Evolutionary conservation across 331 rosid species (phyloP), one percentile per base, ranked within the genome.

Genomic region (Pyrus hybrid): DNA sequence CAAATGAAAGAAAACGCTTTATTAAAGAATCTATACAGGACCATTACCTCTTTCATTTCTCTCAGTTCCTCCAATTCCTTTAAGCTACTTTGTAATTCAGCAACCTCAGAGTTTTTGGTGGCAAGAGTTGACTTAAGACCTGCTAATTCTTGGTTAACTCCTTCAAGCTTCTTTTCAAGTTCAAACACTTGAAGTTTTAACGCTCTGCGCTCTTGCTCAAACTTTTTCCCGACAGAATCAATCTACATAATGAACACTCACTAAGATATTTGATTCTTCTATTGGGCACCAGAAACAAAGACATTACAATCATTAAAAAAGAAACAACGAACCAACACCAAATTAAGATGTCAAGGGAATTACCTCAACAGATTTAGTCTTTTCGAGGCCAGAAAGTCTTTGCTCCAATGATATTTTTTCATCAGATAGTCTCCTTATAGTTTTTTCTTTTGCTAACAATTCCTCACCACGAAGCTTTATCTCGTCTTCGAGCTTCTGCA

Each of bases 1-100:
- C 35, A 18, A 60, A 69, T 8, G 9, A n/a, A 13, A 41, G 43
- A 61, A 26, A 63, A 51, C 2, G n/a, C 21, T 17, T 16, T 3
- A 51, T 6, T 17, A 33, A 22, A 70, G 14, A 62, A n/a, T 35
- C 12, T 23, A n/a, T 16, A 26, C 3, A 71, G 22, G 70, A 57
- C 70, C 54, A 73, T 51, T 77, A 92, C 99, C 96, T 95, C 99
- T 90, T 90, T 95, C 97, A 90, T 89, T 85, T 95, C 99, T 83
- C 97, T 87, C 81, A 95, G 80, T 70, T 95, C 99, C 65, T 92
- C 97, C 71, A 92, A 80, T 83, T 95, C 99, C 86, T 81, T 88
- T 33, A 90, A 80, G 74, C 85, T 89, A 83, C 79, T 89, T 83
- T 83, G 91, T 79, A 88, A 75, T 23, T 79, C 65, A 65, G 79